Evolutionary conservation across 2,329 filamentous ascomycete genomes (phyloP), one percentile per base, ranked within the genome.

Genomic region (Fusarium sp.): DNA sequence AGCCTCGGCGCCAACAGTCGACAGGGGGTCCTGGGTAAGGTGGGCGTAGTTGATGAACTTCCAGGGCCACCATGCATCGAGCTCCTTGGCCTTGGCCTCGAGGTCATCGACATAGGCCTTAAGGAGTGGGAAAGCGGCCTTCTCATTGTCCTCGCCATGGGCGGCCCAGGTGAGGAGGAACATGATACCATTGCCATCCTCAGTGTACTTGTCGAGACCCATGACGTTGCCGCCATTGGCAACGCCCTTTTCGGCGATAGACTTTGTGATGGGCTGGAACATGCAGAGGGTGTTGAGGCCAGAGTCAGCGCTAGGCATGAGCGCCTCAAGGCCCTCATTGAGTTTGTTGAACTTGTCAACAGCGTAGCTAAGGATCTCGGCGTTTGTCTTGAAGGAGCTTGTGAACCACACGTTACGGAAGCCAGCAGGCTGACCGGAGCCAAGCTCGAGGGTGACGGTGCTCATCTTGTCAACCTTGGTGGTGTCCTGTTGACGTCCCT

Each of bases 11-110:
- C 86, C 85, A 65, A 85, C 84, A 2, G 80, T 77, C 2, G 75
- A 50, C 10, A 86, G 76, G 3, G 81, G 80, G 35, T 84, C 78
- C 74, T 87, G 85, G 20, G 76, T 79, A 3, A 74, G 68, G 50
- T 83, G 79, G 2, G 85, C 85, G 58, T 87, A 87, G 76, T 87
- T 87, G 60, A 87, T 77, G 61, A 86, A 87, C 54, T 76, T 77
- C 79, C 79, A 81, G 6, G 76, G 65, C 69, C 80, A 81, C 8
- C 71, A 73, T 6, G 79, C 65, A 0, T 72, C 76, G 20, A 79
- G 63, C 52, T 78, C 74, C 54, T 73, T 71, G 0, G 79, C 73
- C 50, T 78, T 79, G 1, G 63, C 67, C 45, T 81, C 79, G 8
- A 83, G 70, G 3, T 80, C 77, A 63, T 82, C 60, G 66, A 82